These are phyloP conservation scores for Erigeron philadelphicus DNA, from an alignment of 140 eudicot genomes.

Conservation along the genomic window DNA sequence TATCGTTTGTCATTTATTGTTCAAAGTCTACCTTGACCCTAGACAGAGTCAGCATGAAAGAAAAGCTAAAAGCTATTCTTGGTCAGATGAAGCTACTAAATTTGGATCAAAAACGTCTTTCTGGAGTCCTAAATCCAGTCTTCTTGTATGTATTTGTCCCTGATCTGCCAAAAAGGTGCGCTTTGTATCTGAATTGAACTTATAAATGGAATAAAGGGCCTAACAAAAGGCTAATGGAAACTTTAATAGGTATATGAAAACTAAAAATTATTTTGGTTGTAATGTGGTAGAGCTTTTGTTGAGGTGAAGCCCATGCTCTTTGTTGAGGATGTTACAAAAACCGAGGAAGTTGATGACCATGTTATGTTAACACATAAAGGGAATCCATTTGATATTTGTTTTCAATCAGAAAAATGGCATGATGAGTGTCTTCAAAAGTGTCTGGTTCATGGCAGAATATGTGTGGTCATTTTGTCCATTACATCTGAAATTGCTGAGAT, in stretches of 20 bases:
- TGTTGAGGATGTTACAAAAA: slow-evolving; percentile 38
- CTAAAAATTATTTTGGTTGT: slow-evolving; percentile 18
- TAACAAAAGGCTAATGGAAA: background rate
- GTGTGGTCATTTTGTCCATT: slow-evolving; percentile 55
- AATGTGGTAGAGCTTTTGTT: slow-evolving; percentile 62
- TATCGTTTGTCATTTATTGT: slow-evolving; percentile 63
- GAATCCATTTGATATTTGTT: slow-evolving; percentile 44
- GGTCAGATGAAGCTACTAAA: slow-evolving; percentile 37
- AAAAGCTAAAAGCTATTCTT: slow-evolving; percentile 40
- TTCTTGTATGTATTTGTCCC: slow-evolving; percentile 75
- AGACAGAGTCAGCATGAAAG: slow-evolving; percentile 47
- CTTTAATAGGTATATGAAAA: background rate
- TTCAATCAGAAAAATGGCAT: slow-evolving; percentile 62
- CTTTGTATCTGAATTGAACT: background rate
- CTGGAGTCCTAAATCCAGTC: slow-evolving; percentile 45
- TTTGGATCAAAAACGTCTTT: slow-evolving; percentile 26
- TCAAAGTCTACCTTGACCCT: slow-evolving; percentile 43
- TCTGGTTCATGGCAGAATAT: slow-evolving; percentile 45
- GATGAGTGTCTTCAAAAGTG: slow-evolving; percentile 59
- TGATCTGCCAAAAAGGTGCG: slow-evolving; percentile 85
- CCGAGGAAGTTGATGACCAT: slow-evolving; percentile 25
- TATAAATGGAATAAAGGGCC: slow-evolving; percentile 1
- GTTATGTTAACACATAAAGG: slow-evolving; percentile 18
- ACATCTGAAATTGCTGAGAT: slow-evolving; percentile 39
- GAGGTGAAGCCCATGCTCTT: slow-evolving; percentile 83